Percentiles rank a stretch among this genome's conserved stretches.
Evolutionary conservation across 768 basidiomycete genomes (phyloP).

Genomic region (Tubosaeta sp.): DNA sequence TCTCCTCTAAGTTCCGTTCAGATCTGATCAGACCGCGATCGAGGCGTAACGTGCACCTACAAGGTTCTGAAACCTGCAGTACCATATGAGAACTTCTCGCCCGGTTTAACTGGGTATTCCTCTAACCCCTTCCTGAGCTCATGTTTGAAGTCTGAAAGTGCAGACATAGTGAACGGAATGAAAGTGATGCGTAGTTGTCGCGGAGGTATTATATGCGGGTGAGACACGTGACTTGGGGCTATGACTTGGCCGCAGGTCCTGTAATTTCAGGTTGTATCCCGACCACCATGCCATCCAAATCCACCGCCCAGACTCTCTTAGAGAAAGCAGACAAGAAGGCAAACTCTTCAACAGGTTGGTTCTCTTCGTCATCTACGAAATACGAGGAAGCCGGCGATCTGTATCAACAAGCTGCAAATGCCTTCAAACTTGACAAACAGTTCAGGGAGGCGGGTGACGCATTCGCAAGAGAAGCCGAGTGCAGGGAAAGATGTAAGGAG

Average conservation of each 20-base stretch:
- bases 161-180: conserved; percentile 26
- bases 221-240: conserved; percentile 15
- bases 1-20: conserved; percentile 45
- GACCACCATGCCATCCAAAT: conserved; percentile 65
- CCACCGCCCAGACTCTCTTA: conserved; percentile 67
- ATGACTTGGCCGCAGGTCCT: background rate
- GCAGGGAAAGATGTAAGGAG: conserved; percentile 85
- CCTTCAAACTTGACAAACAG: conserved; percentile 86
- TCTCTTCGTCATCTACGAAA: conserved; percentile 77
- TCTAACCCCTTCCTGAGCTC: conserved; percentile 49
- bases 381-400: conserved; percentile 96
- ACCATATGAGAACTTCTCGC: conserved; percentile 78
- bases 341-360: conserved; percentile 80
- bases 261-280: background rate
- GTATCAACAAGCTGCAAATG: conserved; percentile 91
- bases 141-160: conserved; percentile 34
- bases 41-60: conserved; percentile 44
- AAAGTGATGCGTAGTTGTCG: background rate
- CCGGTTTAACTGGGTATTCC: conserved; percentile 66
- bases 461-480: conserved; percentile 92
- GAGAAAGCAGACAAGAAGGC: conserved; percentile 95
- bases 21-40: conserved; percentile 5
- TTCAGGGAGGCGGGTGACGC: conserved; percentile 92
- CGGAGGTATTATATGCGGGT: background rate
- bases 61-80: conserved; percentile 92